These are phyloP conservation scores for Suhomyces xylopsoci DNA, from an alignment of 805 yeast genomes.

Conservation along the genomic window DNA sequence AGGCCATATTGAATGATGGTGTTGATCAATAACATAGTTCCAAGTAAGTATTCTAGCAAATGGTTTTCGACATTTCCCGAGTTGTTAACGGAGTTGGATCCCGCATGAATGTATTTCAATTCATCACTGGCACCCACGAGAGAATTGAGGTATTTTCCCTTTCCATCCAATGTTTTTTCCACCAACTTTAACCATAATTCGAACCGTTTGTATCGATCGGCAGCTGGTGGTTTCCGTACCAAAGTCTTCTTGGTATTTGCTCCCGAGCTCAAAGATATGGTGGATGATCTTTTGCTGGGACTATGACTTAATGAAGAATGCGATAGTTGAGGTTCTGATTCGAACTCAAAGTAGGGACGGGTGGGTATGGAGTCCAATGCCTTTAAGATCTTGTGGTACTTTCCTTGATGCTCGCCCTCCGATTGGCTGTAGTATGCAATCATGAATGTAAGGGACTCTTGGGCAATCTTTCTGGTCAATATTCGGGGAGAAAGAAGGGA, in stretches of 20 bases:
- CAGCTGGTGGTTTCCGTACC: conserved; percentile 36
- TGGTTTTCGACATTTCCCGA: conserved; percentile 56
- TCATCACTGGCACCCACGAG: conserved; percentile 91
- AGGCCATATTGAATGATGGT: conserved; percentile 52
- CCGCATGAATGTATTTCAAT: conserved; percentile 44
- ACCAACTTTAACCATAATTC: conserved; percentile 71
- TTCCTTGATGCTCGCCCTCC: conserved; percentile 25
- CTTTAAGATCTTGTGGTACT: conserved; percentile 56
- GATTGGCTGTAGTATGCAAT: conserved; percentile 35
- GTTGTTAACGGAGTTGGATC: conserved; percentile 23
- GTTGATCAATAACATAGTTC: conserved; percentile 68
- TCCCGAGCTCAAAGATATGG: background rate
- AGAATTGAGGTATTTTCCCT: conserved; percentile 83
- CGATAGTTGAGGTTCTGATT: conserved; percentile 20
- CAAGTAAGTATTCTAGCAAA: conserved; percentile 65
- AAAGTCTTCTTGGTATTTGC: conserved; percentile 15
- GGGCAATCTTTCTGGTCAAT: conserved; percentile 72
- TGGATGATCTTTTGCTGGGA: conserved; percentile 3
- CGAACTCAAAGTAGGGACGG: conserved; percentile 39
- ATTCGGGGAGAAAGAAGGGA: conserved; percentile 74
- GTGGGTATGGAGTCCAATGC: conserved; percentile 47
- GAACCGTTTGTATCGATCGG: conserved; percentile 46
- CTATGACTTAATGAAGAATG: background rate
- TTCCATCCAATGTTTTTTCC: conserved; percentile 69
- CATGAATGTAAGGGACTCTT: conserved; percentile 63